Base-by-base conservation (phyloP, 192 early-diverging fungal species). In the Entomortierella beljakovae region DNA sequence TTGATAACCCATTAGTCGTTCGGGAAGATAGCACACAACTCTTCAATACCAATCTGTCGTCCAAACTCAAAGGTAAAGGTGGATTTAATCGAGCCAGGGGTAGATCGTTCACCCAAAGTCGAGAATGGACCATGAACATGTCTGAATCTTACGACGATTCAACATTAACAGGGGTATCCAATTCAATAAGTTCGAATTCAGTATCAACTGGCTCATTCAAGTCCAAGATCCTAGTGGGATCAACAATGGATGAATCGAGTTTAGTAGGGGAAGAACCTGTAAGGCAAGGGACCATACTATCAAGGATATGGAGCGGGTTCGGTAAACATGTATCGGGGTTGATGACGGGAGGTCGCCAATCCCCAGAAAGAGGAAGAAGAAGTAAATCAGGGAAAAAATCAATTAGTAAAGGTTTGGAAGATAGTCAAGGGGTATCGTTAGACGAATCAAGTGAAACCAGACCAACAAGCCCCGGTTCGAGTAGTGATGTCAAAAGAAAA, bases 301-400 rank as follows among this genome's bases (percentile, higher is more conserved):
- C 33, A 16, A 1, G 42, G 42, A 49, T 49, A 3, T 46, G 28
- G 38, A 57, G 40, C 9, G 40, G 51, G 28, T 29, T 64, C 25
- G 48, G 49, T 26, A 60, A 43, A 16, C 57, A 60, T 33, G 38
- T 37, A 43, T 6, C 57, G 15, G 57, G 59, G n/a, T n/a, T 61
- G 59, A 48, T 61, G 15, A 23, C 22, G 3, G 37, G 5, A 20
- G 20, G 43, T 16, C 43, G 35, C 37, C 33, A 23, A 1, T 20
- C n/a, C 3, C 28, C 25, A 23, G 8, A 3, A 61, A 29, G 28
- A 31, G 6, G 34, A 2, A 48, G 6, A 48, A 13, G 29, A 55
- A 29, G 6, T 5, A 31, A 55, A 55, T 37, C 7, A 2, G 6
- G 28, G 23, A 53, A 26, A 9, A 20, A 11, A 57, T 11, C 54